These are phyloP conservation scores for Lupinus albus DNA, from an alignment of 306 rosid genomes.

Conservation along the genomic window DNA sequence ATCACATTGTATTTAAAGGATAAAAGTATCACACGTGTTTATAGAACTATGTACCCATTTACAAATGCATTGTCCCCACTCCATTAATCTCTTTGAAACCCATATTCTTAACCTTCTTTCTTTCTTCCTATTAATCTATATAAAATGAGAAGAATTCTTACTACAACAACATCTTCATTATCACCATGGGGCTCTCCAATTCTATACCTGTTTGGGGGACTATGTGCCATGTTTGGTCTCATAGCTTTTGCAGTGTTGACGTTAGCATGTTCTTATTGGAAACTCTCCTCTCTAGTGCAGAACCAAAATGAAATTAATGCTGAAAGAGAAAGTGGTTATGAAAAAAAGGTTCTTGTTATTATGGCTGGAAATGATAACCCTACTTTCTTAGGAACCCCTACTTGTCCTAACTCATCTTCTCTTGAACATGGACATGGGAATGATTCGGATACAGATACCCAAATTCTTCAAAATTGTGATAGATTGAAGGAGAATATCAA, in stretches of 20 bases:
- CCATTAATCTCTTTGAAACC: constrained; percentile 38
- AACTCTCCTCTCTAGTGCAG: constrained; percentile 38
- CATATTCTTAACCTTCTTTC: constrained; percentile 33
- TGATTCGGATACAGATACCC: not conserved
- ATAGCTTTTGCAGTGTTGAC: constrained; percentile 76
- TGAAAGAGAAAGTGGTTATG: constrained; percentile 50
- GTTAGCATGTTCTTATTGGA: constrained; percentile 84
- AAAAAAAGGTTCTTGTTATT: constrained; percentile 75
- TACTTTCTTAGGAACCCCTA: constrained; percentile 79
- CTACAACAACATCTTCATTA: constrained; percentile 23
- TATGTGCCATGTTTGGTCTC: constrained; percentile 81
- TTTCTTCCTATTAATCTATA: not conserved
- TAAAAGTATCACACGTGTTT: too few relatives aligned
- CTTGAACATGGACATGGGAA: not conserved
- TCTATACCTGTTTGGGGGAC: constrained; percentile 87
- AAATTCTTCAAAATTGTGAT: constrained; percentile 6
- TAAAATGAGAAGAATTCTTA: constrained; percentile 53
- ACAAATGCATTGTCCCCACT: constrained; percentile 54
- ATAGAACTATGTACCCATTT: too few relatives aligned
- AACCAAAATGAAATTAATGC: constrained; percentile 32
- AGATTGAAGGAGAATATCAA: constrained; percentile 41
- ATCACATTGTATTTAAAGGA: too few relatives aligned
- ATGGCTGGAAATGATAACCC: constrained; percentile 91
- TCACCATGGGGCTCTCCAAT: constrained; percentile 90
- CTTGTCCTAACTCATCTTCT: constrained; percentile 36